phyloP scores from a whole-genome alignment of 441 rosid genomes.

The Cnidoscolus chayamansa region DNA sequence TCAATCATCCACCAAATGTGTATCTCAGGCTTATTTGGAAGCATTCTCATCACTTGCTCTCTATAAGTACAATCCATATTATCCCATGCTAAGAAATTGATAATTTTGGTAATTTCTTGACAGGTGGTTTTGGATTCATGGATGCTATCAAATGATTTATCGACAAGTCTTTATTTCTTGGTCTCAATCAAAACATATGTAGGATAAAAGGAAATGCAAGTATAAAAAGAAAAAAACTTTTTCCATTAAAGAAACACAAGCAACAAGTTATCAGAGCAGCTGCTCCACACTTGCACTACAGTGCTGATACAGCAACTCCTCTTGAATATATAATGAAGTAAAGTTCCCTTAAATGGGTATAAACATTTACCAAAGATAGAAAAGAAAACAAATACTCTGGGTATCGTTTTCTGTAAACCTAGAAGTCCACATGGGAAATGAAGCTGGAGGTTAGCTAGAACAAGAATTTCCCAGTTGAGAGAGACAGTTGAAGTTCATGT shows the following conservation, averaged over 20 bases:
- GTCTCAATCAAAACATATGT: no score
- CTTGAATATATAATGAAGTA: no score
- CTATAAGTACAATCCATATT: neutral
- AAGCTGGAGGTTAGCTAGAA: neutral
- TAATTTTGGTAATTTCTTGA: neutral
- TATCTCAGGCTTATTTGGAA: neutral
- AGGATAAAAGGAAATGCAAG: no score
- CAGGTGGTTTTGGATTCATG: no score
- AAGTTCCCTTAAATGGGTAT: neutral
- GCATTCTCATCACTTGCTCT: neutral
- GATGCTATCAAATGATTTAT: no score
- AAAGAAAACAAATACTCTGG: neutral
- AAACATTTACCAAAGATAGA: neutral
- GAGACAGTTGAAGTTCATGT: constrained; percentile 11
- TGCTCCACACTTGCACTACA: no score
- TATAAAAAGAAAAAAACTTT: no score
- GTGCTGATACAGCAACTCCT: no score
- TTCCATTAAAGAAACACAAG: no score
- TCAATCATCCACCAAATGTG: constrained; percentile 7
- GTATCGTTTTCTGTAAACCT: neutral
- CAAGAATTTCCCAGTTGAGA: constrained; percentile 4
- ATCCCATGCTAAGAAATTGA: neutral
- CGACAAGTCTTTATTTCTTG: no score
- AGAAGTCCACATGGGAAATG: neutral
- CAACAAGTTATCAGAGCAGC: no score